Percentiles rank a stretch among this genome's conserved stretches.
Conservation (phyloP, 1,284 basidiomycete species). For the Caloboletus firmus region DNA sequence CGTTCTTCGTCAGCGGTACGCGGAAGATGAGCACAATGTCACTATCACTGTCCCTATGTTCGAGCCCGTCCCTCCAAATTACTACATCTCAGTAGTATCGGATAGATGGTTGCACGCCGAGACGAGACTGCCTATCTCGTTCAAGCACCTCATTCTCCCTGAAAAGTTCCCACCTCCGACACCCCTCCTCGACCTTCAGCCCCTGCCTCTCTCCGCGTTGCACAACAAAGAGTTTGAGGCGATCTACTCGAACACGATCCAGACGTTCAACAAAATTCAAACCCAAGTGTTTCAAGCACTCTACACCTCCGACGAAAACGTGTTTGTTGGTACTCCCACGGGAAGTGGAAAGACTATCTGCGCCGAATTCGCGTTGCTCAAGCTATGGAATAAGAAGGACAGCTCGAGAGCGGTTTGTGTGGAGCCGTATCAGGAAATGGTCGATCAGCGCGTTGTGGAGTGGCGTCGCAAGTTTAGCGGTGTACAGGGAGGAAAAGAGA, state of each 20-base stretch:
- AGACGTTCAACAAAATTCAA: constrained; percentile 97
- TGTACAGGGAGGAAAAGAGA: constrained; percentile 87
- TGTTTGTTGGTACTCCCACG: constrained; percentile 94
- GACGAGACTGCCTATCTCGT: constrained; percentile 92
- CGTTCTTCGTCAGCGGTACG: constrained; percentile 87
- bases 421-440: constrained; percentile 97
- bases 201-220: constrained; percentile 85
- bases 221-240: constrained; percentile 90
- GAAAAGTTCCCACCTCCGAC: constrained; percentile 96
- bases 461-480: constrained; percentile 86
- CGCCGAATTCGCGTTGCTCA: constrained; percentile 92
- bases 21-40: constrained; percentile 90
- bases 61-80: constrained; percentile 96
- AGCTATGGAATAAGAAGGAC: constrained; percentile 90
- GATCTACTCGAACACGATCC: constrained; percentile 77
- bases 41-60: constrained; percentile 96
- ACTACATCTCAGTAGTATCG: constrained; percentile 93
- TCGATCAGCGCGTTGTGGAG: constrained; percentile 84
- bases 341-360: constrained; percentile 98
- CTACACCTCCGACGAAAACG: constrained; percentile 94
- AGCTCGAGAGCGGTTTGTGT: constrained; percentile 91
- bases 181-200: constrained; percentile 89
- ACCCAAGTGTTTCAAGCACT: constrained; percentile 98
- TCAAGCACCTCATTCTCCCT: constrained; percentile 97
- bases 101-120: constrained; percentile 97